Evolutionary conservation across 1,139 yeast genomes (phyloP).

Genomic region (Kurtzmaniella quercitrusa): DNA sequence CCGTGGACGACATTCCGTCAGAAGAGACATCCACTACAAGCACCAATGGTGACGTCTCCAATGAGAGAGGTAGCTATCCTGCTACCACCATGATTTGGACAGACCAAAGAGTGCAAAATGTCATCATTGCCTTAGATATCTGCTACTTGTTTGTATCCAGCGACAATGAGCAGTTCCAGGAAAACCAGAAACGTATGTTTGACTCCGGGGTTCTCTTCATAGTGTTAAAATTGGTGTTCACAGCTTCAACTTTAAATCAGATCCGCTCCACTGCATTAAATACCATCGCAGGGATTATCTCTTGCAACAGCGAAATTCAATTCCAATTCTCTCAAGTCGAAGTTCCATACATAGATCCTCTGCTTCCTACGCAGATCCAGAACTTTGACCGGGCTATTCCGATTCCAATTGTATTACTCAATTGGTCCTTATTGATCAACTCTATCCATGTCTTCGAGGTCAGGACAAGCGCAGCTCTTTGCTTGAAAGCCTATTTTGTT

Average conservation of each 20-base stretch:
- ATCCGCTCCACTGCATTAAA: conserved; percentile 65
- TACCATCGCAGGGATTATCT: conserved; percentile 73
- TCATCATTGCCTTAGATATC: conserved; percentile 65
- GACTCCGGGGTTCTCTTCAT: conserved; percentile 61
- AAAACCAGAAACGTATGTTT: conserved; percentile 61
- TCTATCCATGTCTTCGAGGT: conserved; percentile 83
- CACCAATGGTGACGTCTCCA: neutral
- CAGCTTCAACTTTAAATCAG: conserved; percentile 53
- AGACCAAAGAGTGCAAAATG: conserved; percentile 65
- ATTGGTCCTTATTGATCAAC: conserved; percentile 76
- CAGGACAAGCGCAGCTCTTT: conserved; percentile 63
- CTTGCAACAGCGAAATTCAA: conserved; percentile 62
- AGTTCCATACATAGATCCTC: conserved; percentile 87
- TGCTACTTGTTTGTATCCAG: conserved; percentile 70
- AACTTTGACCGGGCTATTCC: conserved; percentile 44
- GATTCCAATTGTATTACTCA: conserved; percentile 67
- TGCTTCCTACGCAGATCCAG: conserved; percentile 51
- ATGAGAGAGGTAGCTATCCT: conserved; percentile 10
- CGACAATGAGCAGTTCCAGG: conserved; percentile 61
- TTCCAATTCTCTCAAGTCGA: conserved; percentile 72
- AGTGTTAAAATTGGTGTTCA: conserved; percentile 66
- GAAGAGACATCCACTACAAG: conserved; percentile 10
- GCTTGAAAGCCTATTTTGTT: conserved; percentile 65
- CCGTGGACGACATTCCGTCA: conserved; percentile 37
- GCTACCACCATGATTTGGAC: conserved; percentile 55